Evolutionary conservation across 2,329 filamentous ascomycete genomes (phyloP).

Genomic region (Penicillium brevicompactum): DNA sequence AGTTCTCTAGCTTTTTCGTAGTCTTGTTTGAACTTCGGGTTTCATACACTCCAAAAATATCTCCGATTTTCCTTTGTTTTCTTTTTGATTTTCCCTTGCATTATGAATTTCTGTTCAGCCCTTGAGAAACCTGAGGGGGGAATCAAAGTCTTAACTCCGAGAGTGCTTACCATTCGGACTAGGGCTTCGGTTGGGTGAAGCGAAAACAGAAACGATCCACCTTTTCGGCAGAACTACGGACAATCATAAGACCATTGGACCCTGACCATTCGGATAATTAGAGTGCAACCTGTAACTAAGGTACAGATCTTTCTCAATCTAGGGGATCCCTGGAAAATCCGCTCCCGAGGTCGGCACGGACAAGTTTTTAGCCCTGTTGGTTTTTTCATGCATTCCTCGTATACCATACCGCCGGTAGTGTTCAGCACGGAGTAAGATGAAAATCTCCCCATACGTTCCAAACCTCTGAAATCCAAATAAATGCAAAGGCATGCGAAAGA

Average conservation of each 20-base stretch:
- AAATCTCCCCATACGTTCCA: not conserved
- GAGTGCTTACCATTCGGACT: slow-evolving; percentile 17
- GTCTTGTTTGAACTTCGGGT: not conserved
- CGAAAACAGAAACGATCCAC: slow-evolving; percentile 13
- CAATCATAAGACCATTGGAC: slow-evolving; percentile 11
- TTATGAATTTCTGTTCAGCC: not conserved
- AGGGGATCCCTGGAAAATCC: not conserved
- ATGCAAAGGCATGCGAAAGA: slow-evolving; percentile 8
- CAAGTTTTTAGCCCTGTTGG: slow-evolving; percentile 9
- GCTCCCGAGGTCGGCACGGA: slow-evolving; percentile 7
- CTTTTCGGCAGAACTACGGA: slow-evolving; percentile 25
- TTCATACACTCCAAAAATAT: not conserved
- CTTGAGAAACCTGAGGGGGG: not conserved
- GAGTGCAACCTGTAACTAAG: not conserved
- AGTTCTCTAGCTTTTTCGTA: slow-evolving; percentile 1
- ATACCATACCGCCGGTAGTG: too few species aligned
- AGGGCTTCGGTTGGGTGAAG: slow-evolving; percentile 27
- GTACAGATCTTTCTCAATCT: not conserved
- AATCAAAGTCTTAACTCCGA: slow-evolving; percentile 4
- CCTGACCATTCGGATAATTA: not conserved
- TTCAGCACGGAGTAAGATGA: too few species aligned
- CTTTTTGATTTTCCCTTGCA: not conserved
- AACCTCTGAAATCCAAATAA: not conserved
- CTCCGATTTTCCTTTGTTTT: not conserved
- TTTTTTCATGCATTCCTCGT: not conserved